Base-by-base conservation (phyloP, 192 early-diverging fungal genomes). In the Coemansia sp. region DNA sequence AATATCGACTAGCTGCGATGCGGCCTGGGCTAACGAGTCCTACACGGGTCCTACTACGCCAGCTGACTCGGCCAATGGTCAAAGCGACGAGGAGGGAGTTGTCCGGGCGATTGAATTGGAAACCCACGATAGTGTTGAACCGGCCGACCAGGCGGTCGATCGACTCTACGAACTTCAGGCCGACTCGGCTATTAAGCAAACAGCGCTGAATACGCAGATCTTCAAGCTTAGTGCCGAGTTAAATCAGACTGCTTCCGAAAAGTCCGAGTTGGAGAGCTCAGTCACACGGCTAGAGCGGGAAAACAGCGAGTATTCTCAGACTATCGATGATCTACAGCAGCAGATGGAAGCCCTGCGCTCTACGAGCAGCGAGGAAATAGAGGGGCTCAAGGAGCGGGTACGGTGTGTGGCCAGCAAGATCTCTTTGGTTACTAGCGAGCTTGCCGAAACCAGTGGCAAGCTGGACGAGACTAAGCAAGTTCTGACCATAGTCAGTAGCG, bases 121-220 rank as follows among this genome's bases (percentile, higher is more conserved):
- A 14, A 11, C 28, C 13, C 51, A n/a, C 5, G 26, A 31, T 3
- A 33, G 28, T n/a, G n/a, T 33, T 14, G 26, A 55, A 3, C 51
- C 16, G 6, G 51, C 51, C 2, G 26, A 26, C 5, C 14, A 39
- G 26, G 26, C 50, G 28, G 14, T 20, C 24, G 14, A 37, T 2
- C 33, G n/a, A 9, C 24, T 33, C 14, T 24, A 9, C 6, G n/a
- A 38, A 16, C 23, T 35, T 1, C 39, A 58, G 13, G 34, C 18
- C 23, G 62, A 53, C 8, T 31, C 21, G 13, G 16, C 42, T 31
- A 35, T 23, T 10, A 37, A 62, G 23, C 37, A 58, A 20, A 53
- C 65, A n/a, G 50, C 59, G 33, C 59, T 71, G 13, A 71, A 61
- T 3, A 43, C 69, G 20, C 63, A 71, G 42, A 55, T 71, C 3